Evolutionary conservation across 1,139 yeast species (phyloP), one percentile per base, ranked within the genome.

Genomic region (Starmera stellimalicola): DNA sequence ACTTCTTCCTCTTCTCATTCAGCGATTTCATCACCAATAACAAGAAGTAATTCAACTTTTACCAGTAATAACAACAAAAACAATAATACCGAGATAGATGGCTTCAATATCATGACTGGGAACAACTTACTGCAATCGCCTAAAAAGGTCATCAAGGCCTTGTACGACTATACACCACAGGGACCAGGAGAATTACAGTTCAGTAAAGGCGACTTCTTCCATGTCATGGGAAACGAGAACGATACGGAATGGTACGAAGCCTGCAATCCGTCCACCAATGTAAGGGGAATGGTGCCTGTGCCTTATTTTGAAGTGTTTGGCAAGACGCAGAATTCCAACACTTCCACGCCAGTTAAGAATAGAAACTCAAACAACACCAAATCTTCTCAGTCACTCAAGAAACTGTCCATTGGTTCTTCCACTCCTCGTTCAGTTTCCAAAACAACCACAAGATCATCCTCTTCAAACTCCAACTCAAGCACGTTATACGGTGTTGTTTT

Each of bases 181-280:
- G 81, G 84, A 9, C 78, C 87, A 1, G 88, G 85, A 19, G 97
- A 88, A 54, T 66, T 91, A 29, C 68, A 73, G 30, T 91, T 88
- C 53, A 51, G 56, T 33, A 75, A 77, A 47, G 96, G 96, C 20
- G 96, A 88, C 52, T 87, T 87, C 52, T 84, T 88, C 57, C 88
- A 85, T 51, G 93, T 91, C 6, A 63, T 77, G 16, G 69, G 71
- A 32, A 73, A 72, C 39, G 81, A 76, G 44, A 64, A 68, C 31
- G 75, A 70, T 37, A 61, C 69, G 31, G 84, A 82, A 32, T 85
- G 94, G 91, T 84, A 76, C 50, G 91, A 85, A 50, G 97, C 95
- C 4, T 75, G 77, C 34, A 88, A 88, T 54, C 97, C 97, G 11
- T 74, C 83, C 39, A 72, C 82, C 12, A 75, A 79, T 45, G 60